Evolutionary conservation across 805 yeast species (phyloP).

Genomic region (Myxozyma geophila): DNA sequence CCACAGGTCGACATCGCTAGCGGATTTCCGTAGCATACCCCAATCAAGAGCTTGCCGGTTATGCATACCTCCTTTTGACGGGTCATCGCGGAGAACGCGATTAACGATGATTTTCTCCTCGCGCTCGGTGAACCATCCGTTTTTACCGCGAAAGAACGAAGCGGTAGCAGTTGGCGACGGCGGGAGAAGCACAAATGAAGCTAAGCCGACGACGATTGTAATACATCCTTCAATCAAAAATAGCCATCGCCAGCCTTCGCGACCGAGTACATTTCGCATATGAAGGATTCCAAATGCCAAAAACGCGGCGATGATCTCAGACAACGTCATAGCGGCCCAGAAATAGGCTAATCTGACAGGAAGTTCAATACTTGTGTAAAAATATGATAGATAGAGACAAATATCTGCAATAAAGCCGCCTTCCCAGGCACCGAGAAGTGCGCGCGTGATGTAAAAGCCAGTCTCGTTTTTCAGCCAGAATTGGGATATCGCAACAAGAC

Average conservation of each 20-base stretch:
- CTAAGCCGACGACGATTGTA: slow-evolving; percentile 59
- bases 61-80: slow-evolving; percentile 66
- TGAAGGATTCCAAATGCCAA: slow-evolving; percentile 57
- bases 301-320: slow-evolving; percentile 51
- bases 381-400: slow-evolving; percentile 64
- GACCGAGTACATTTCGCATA: slow-evolving; percentile 51
- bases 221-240: slow-evolving; percentile 64
- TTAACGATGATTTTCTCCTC: slow-evolving; percentile 65
- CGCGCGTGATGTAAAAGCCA: slow-evolving; percentile 56
- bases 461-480: slow-evolving; percentile 49
- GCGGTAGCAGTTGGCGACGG: slow-evolving; percentile 60
- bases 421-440: slow-evolving; percentile 59
- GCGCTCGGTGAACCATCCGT: slow-evolving; percentile 59
- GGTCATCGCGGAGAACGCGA: slow-evolving; percentile 65
- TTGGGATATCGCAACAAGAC: slow-evolving; percentile 59
- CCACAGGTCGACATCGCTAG: slow-evolving; percentile 59
- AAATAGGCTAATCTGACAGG: slow-evolving; percentile 61
- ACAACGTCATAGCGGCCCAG: slow-evolving; percentile 57
- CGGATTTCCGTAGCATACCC: slow-evolving; percentile 49
- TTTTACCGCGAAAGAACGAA: slow-evolving; percentile 53
- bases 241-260: slow-evolving; percentile 65
- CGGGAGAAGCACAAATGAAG: slow-evolving; percentile 57
- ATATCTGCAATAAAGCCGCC: slow-evolving; percentile 70
- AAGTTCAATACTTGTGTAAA: slow-evolving; percentile 60
- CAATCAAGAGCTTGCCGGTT: slow-evolving; percentile 58